Evolutionary conservation across 75 land plant genomes (phyloP).

Genomic region (Pinus tabuliformis): DNA sequence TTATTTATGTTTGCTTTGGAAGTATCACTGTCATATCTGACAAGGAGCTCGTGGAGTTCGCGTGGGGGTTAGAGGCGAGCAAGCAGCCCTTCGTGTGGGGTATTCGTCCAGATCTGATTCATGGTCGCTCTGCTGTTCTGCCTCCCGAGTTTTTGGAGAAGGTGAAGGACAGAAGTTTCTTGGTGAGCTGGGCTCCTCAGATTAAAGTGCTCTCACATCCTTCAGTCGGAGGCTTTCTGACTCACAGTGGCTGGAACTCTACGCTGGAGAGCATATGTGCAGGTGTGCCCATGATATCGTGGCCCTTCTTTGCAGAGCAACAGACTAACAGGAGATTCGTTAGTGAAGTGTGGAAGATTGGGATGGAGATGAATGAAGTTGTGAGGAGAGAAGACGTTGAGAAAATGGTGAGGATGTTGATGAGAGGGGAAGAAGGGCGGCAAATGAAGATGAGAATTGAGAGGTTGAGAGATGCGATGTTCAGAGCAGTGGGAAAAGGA

Average conservation of each 20-base stretch:
- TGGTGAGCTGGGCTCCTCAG: slow-evolving; percentile 78
- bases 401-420: slow-evolving; percentile 29
- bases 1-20: slow-evolving; percentile 38
- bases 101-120: slow-evolving; percentile 2
- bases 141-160: slow-evolving; percentile 18
- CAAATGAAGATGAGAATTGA: slow-evolving; percentile 34
- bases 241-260: slow-evolving; percentile 92
- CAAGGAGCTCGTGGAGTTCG: slow-evolving; percentile 26
- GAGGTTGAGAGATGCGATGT: slow-evolving; percentile 25
- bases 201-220: slow-evolving; percentile 52
- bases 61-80: slow-evolving; percentile 26
- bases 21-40: too few relatives aligned
- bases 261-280: slow-evolving; percentile 44
- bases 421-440: slow-evolving; percentile 34
- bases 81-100: slow-evolving; percentile 41
- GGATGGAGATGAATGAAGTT: slow-evolving; percentile 10
- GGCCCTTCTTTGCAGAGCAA: slow-evolving; percentile 71
- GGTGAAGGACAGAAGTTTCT: slow-evolving; percentile 26
- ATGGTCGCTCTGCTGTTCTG: slow-evolving; percentile 17
- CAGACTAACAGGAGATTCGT: slow-evolving; percentile 9
- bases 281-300: slow-evolving; percentile 62
- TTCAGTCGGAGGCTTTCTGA: slow-evolving; percentile 56
- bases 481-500: slow-evolving; percentile 29
- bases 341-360: slow-evolving; percentile 37
- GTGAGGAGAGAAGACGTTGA: slow-evolving; percentile 19